Evolutionary conservation across 116 monocot species (phyloP), one percentile per base, ranked within the genome.

Genomic region (Thalassia testudinum): DNA sequence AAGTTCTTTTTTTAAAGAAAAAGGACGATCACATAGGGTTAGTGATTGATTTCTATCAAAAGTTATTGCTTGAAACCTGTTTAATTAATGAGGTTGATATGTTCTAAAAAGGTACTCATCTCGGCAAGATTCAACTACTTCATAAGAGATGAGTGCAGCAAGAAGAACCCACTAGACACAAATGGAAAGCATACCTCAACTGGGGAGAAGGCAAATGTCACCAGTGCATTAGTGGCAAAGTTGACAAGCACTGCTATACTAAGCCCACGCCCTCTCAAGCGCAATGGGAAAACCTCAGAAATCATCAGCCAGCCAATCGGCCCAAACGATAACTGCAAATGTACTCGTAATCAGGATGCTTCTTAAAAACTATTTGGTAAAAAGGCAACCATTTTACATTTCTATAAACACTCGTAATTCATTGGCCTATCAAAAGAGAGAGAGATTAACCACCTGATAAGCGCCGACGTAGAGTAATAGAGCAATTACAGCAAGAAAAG

Each of bases 261-360:
- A 54, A 87, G 61, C 25, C 81, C 88, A 59, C 88, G 81, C 14
- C 95, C 95, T 75, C 95, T 59, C 21, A 81, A n/a, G 5, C 78
- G 70, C 55, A 95, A 60, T 25, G 88, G 95, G 57, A 95, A 95
- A 74, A 95, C 58, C 74, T 95, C 95, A 15, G 95, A 95, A 49
- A 95, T 95, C 85, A 95, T 81, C 62, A 95, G 67, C 95, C 95
- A 95, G 23, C 95, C 95, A 53, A 95, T 88, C 26, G 95, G 95
- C 52, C 95, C 95, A 67, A 95, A 95, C 10, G 95, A 95, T 43
- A 95, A 72, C 95, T 95, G 81, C 62, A 82, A 34, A 62, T 85
- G 1, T 51, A 52, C 11, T 16, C 25, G 10, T 60, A 24, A 24
- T 62, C 25, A 66, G 54, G 71, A 58, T 34, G 17, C 30, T 34